Evolutionary conservation across 2,329 filamentous ascomycete genomes (phyloP), one percentile per base, ranked within the genome.

Genomic region (Fusarium annulatum): DNA sequence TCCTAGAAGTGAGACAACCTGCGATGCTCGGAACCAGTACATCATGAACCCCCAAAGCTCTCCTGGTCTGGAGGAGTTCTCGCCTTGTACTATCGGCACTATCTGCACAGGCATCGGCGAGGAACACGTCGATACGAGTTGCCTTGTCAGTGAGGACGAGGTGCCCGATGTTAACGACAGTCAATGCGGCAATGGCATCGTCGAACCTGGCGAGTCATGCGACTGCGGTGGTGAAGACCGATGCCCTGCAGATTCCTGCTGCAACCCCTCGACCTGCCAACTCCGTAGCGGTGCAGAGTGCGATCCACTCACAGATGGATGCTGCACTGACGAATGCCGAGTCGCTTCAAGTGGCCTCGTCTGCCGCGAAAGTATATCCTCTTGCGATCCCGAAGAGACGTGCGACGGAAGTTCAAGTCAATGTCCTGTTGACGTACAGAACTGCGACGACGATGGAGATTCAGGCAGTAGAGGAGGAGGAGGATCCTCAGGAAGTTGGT

Each of bases 1-100:
- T 76, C 95, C 94, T 0, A 85, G 96, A 4, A 92, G 86, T 73
- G 74, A 83, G 16, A 80, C 73, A 23, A 87, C 84, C 0, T 97
- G 95, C 81, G 86, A 95, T 81, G 94, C 95, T 26, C 84, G 87
- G 46, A 90, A 88, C 16, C 83, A 87, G 66, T 97, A 90, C 81
- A 93, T 97, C 80, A 97, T 97, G 95, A 97, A 97, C 79, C 95
- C 95, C 0, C 94, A 91, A 30, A 94, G 94, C 2, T 87, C 87
- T 12, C 80, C 86, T 10, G 88, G 89, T 45, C 92, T 97, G 78
- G 91, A 87, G 1, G 84, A 86, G 39, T 97, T 97, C 81, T 97
- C 94, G 2, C 87, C 91, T 4, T 97, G 95, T 82, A 92, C 91
- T 6, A 87, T 97, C 64, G 95, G 95, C 53, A 97, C 96, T 74